Conservation (phyloP, 2,329 filamentous ascomycete species). For the Pseudocercospora fijiensis region DNA sequence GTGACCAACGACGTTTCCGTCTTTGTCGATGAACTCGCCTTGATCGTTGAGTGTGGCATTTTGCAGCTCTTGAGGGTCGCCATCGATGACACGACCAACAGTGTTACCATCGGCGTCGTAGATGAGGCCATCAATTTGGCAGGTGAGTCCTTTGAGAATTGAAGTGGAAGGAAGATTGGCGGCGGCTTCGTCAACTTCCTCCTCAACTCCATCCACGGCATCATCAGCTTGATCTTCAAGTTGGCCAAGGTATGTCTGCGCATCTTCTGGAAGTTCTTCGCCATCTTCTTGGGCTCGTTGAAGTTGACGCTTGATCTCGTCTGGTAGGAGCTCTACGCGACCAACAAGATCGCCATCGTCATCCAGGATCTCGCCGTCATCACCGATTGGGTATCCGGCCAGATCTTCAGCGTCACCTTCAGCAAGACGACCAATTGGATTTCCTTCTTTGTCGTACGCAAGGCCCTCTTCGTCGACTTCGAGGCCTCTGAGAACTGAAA, state of each 20-base stretch:
- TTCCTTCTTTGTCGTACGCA: constrained; percentile 53
- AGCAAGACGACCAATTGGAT: constrained; percentile 50
- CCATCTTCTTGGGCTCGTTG: constrained; percentile 41
- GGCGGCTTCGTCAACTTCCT: constrained; percentile 31
- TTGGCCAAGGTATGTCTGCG: constrained; percentile 37
- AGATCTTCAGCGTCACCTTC: constrained; percentile 56
- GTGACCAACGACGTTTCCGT: constrained; percentile 55
- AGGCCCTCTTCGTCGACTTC: constrained; percentile 56
- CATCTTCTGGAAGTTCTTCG: constrained; percentile 39
- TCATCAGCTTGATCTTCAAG: constrained; percentile 32
- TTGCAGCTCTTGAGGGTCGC: constrained; percentile 50
- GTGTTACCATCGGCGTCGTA: constrained; percentile 54
- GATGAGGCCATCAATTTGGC: constrained; percentile 49
- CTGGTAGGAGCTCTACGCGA: constrained; percentile 52
- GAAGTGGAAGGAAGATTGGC: constrained; percentile 46
- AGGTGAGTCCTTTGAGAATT: constrained; percentile 50
- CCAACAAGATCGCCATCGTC: constrained; percentile 57
- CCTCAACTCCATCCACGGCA: constrained; percentile 33
- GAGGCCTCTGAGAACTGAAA: constrained; percentile 51
- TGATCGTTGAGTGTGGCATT: constrained; percentile 53
- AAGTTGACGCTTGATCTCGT: constrained; percentile 46
- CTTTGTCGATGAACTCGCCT: constrained; percentile 56
- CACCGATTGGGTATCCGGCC: constrained; percentile 53
- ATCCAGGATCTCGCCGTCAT: constrained; percentile 57
- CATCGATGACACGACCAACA: constrained; percentile 49